Evolutionary conservation across 2,329 filamentous ascomycete species (phyloP).

Genomic region (Eutypa lata): DNA sequence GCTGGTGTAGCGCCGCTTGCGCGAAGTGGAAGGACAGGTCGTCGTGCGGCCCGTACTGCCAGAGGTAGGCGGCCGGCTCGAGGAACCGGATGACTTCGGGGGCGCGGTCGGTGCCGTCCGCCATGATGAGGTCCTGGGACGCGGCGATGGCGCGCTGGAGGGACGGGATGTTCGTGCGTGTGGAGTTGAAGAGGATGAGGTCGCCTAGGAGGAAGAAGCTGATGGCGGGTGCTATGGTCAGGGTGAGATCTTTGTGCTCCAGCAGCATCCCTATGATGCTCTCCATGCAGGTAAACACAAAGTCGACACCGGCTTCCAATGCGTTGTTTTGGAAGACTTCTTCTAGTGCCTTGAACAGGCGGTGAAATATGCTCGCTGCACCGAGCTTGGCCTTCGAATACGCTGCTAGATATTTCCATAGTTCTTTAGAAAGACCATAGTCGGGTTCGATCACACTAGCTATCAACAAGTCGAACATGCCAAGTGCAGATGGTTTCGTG

Average conservation of each 20-base stretch:
- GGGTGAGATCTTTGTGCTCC: constrained; percentile 9
- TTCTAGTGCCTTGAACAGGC: constrained; percentile 10
- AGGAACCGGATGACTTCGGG: constrained; percentile 10
- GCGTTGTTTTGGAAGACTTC: constrained; percentile 13
- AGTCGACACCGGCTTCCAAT: constrained; percentile 12
- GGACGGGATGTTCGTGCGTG: constrained; percentile 11
- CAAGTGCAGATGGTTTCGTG: constrained; percentile 13
- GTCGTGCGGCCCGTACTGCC: constrained; percentile 15
- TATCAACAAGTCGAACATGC: constrained; percentile 16
- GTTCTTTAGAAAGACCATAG: constrained; percentile 11
- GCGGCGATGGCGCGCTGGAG: constrained; percentile 10
- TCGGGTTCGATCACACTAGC: constrained; percentile 15
- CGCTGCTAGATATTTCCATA: constrained; percentile 17
- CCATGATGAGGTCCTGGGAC: constrained; percentile 1
- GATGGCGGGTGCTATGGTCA: constrained; percentile 13
- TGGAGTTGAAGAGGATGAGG: constrained; percentile 12
- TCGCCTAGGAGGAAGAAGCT: constrained; percentile 15
- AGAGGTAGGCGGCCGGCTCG: constrained; percentile 13
- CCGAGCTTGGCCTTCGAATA: constrained; percentile 13
- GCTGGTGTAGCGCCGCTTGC: constrained; percentile 6
- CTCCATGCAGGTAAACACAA: constrained; percentile 18
- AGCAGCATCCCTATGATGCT: constrained; percentile 19
- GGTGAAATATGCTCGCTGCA: constrained; percentile 7
- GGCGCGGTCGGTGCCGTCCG: neutral
- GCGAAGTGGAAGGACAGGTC: constrained; percentile 14